These are phyloP conservation scores for Erodium moschatum DNA, from an alignment of 441 rosid genomes.

Conservation along the genomic window DNA sequence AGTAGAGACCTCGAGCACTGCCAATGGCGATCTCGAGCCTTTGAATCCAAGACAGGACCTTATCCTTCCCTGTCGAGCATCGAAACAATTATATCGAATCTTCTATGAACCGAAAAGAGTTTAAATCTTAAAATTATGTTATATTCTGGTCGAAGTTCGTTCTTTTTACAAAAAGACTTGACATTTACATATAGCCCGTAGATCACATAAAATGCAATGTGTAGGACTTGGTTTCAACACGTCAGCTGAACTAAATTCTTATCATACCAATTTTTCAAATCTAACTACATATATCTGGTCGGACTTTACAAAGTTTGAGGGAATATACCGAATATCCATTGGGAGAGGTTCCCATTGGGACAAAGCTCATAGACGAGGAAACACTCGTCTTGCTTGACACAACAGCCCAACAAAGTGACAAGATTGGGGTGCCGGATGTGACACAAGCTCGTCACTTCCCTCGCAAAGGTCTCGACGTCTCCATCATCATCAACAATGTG, in stretches of 20 bases:
- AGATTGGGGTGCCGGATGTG: conserved; percentile 39
- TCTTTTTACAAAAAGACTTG: no score
- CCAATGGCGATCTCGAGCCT: conserved; percentile 48
- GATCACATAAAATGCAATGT: no score
- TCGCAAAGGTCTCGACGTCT: conserved; percentile 35
- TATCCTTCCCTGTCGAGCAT: conserved; percentile 28
- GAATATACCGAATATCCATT: conserved; percentile 32
- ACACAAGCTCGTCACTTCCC: conserved; percentile 43
- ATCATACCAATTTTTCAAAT: no score
- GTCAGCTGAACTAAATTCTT: no score
- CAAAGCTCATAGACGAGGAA: conserved; percentile 48
- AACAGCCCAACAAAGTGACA: conserved; percentile 40
- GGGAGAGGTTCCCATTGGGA: conserved; percentile 43
- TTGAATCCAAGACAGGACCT: conserved; percentile 41
- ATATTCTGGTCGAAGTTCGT: no score
- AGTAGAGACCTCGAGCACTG: conserved; percentile 42
- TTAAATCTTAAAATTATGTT: no score
- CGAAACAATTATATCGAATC: no score
- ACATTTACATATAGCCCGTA: no score
- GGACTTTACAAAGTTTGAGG: no score
- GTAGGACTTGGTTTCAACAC: no score
- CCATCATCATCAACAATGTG: conserved; percentile 40
- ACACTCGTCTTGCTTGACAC: conserved; percentile 35
- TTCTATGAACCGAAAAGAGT: no score
- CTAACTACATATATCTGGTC: no score